phyloP scores from a whole-genome alignment of 148 eudicot species.

The Fallopia convolvulus region DNA sequence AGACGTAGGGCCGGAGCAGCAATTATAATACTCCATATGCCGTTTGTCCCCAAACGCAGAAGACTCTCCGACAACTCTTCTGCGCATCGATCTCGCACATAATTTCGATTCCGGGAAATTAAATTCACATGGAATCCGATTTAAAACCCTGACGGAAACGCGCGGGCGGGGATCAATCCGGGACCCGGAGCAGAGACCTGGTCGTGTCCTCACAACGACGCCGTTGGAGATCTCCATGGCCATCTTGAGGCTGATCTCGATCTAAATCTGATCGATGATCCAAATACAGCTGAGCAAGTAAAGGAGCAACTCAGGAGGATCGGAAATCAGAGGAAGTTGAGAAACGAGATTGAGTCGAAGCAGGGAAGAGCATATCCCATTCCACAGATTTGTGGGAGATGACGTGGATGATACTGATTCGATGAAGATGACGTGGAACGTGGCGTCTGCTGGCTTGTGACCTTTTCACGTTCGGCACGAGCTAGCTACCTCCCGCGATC shows the following conservation, averaged over 20 bases:
- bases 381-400: neutral
- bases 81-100: neutral
- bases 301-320: neutral
- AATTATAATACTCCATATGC: slow-evolving; percentile 33
- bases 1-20: slow-evolving; percentile 11
- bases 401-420: slow-evolving; percentile 33
- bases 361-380: neutral
- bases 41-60: slow-evolving; percentile 31
- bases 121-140: slow-evolving; percentile 1
- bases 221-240: slow-evolving; percentile 29
- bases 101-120: slow-evolving; percentile 3
- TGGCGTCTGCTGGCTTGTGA: slow-evolving; percentile 24
- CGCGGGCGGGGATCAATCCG: neutral
- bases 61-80: neutral
- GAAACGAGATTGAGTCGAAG: neutral
- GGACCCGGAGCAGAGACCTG: neutral
- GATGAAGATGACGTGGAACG: slow-evolving; percentile 26
- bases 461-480: slow-evolving; percentile 37
- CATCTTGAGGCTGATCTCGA: neutral
- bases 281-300: neutral
- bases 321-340: neutral
- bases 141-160: slow-evolving; percentile 5
- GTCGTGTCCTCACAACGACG: slow-evolving; percentile 10
- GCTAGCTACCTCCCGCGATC: slow-evolving; percentile 21
- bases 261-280: neutral